Base-by-base conservation (phyloP, 352 stramenopile species). In the Phytophthora nicotianae region DNA sequence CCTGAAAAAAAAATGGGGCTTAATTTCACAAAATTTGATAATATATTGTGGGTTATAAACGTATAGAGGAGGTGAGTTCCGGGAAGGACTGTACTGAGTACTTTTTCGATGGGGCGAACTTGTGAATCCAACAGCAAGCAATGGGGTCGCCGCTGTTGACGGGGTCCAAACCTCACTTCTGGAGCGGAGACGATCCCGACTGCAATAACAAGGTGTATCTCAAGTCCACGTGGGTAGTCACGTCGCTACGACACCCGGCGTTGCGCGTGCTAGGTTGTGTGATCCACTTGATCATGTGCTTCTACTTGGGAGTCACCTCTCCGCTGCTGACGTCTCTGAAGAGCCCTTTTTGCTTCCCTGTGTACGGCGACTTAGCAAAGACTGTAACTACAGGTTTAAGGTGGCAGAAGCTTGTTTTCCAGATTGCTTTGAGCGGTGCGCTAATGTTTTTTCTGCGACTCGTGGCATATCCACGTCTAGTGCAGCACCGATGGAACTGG, bases 401-500 rank as follows among this genome's bases (percentile, higher is more conserved):
- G 4, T 60, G 55, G 57, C 42, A 59, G 32, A 83, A 85, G n/a
- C 0, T 75, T 2, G 17, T 75, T 1, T 69, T 87, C 26, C 77
- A 87, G 47, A 48, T 29, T 14, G 13, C 45, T 1, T 10, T 83
- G 4, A 55, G 27, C 13, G 19, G 50, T 0, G 16, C 57, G 3
- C 2, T 81, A 38, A 5, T 83, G 5, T 16, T 66, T 14, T 50
- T 84, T 10, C 48, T 89, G n/a, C 72, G 80, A 0, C 35, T 79
- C 16, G 67, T 83, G 16, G 67, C 66, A 24, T 87, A 84, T 23
- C 68, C 57, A 7, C 50, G 57, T 41, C 68, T 75, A 3, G 45
- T 80, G 27, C 65, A 86, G 50, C 63, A 38, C 26, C 53, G 61
- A 17, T 89, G 77, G 75, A 88, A 87, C 54, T 87, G 79, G 77